Conservation (phyloP, 108 stramenopile species). For the Nannochloropsis granulata region DNA sequence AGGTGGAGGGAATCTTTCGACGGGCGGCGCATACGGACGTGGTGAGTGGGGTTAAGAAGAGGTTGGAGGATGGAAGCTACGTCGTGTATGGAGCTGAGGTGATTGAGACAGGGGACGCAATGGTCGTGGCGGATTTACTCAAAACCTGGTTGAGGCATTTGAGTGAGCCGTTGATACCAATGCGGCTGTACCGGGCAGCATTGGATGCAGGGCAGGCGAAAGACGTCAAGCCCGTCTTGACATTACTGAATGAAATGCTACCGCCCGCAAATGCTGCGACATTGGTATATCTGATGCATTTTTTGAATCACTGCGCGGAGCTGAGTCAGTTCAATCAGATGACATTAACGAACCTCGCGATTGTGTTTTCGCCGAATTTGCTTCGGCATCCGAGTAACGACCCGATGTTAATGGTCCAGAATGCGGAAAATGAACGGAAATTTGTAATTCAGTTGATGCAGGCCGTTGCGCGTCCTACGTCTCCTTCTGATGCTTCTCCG, state of each 20-base stretch:
- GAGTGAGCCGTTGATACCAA: not conserved
- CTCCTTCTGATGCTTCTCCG: not conserved
- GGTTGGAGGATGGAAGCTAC: not conserved
- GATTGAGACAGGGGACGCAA: not conserved
- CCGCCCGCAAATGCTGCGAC: not conserved
- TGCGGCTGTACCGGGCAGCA: not conserved
- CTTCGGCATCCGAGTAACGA: not conserved
- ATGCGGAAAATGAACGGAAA: not conserved
- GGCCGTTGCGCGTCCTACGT: not conserved
- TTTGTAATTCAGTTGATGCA: not conserved
- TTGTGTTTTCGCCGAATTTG: not conserved
- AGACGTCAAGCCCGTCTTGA: not conserved
- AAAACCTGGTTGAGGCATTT: not conserved
- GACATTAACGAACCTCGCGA: not conserved
- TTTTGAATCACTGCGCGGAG: not conserved
- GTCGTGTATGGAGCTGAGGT: not conserved
- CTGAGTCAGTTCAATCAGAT: not conserved
- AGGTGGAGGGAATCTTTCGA: not conserved
- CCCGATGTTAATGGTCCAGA: not conserved
- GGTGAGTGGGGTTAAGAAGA: not conserved
- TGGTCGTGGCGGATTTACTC: not conserved
- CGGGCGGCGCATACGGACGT: not conserved
- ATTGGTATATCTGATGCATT: not conserved
- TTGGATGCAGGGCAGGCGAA: not conserved
- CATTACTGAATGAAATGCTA: not conserved